Evolutionary conservation across 2,329 filamentous ascomycete species (phyloP), one percentile per base, ranked within the genome.

Genomic region (Hawksworthiomyces lignivorus): DNA sequence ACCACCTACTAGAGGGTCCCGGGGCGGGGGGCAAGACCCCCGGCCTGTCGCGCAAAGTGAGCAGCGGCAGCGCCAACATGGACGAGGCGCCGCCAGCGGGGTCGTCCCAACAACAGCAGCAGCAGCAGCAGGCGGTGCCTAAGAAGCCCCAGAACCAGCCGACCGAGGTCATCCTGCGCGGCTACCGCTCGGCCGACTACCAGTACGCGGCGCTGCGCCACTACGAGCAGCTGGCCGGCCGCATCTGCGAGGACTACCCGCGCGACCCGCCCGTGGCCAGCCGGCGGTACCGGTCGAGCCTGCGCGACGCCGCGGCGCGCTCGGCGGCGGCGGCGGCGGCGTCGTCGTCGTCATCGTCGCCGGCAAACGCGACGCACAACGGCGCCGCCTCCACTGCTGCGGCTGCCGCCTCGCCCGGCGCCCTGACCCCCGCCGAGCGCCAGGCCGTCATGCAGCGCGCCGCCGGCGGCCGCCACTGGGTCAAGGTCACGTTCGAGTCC

Each of bases 171-270:
- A 79, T 95, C 42, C 70, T 97, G 14, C 85, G 89, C 52, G 90
- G 90, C 22, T 96, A 89, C 62, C 67, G 70, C 42, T 74, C 72
- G 14, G 59, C 69, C 2, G 61, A 77, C 61, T 67, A 81, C 63
- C 72, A 87, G 68, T 96, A 92, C 74, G 87, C 89, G 21, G 88
- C 88, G 26, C 82, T 97, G 53, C 80, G 84, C 52, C 86, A 87
- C 63, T 97, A 84, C 65, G 90, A 96, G 67, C 77, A 82, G 46
- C 80, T 94, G 31, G 90, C 86, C 7, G 89, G 89, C 20, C 68
- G 78, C 48, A 87, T 96, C 58, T 89, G 89, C 62, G 90, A 97
- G 65, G 89, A 96, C 63, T 97, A 97, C 62, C 80, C 88, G 8
- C 81, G 90, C 48, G 81, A 85, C 49, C 83, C 90, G n/a, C 84